These are phyloP conservation scores for Fusarium nelsonii DNA, from an alignment of 2,329 filamentous ascomycete species.

Conservation along the genomic window DNA sequence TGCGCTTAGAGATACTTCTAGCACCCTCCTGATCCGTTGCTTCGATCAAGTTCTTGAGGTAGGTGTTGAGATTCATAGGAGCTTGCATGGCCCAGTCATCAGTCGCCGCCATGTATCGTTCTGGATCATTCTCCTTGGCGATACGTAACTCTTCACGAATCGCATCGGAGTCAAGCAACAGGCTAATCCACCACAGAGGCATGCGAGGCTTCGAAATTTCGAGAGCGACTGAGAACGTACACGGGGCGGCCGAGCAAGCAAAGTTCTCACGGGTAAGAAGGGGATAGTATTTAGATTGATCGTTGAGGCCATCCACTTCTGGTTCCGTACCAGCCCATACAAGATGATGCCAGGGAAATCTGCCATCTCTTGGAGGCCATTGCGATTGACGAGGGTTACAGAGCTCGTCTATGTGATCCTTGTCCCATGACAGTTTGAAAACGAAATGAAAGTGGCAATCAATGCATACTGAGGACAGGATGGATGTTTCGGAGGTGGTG, in stretches of 20 bases:
- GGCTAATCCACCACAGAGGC: constrained; percentile 55
- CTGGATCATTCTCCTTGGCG: constrained; percentile 60
- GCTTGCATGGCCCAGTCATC: constrained; percentile 58
- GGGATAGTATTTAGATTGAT: constrained; percentile 56
- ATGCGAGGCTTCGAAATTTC: constrained; percentile 65
- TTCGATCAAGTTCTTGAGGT: constrained; percentile 63
- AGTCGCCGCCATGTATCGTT: constrained; percentile 60
- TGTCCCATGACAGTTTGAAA: constrained; percentile 54
- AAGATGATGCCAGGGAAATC: constrained; percentile 57
- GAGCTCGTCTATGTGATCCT: constrained; percentile 43
- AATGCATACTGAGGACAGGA: constrained; percentile 56
- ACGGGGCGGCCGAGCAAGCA: constrained; percentile 58
- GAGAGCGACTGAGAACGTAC: constrained; percentile 59
- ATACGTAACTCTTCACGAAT: constrained; percentile 56
- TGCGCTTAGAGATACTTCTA: constrained; percentile 66
- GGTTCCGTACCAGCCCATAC: constrained; percentile 52
- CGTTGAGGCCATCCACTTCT: constrained; percentile 41
- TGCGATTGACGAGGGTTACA: constrained; percentile 51
- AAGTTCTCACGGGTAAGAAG: constrained; percentile 55
- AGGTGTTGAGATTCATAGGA: constrained; percentile 62
- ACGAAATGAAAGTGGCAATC: constrained; percentile 59
- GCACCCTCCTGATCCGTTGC: constrained; percentile 52
- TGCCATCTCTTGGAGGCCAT: constrained; percentile 53
- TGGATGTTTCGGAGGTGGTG: constrained; percentile 41
- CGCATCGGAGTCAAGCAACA: constrained; percentile 60